phyloP scores from a whole-genome alignment of 306 rosid species.

The Medicago arabica region DNA sequence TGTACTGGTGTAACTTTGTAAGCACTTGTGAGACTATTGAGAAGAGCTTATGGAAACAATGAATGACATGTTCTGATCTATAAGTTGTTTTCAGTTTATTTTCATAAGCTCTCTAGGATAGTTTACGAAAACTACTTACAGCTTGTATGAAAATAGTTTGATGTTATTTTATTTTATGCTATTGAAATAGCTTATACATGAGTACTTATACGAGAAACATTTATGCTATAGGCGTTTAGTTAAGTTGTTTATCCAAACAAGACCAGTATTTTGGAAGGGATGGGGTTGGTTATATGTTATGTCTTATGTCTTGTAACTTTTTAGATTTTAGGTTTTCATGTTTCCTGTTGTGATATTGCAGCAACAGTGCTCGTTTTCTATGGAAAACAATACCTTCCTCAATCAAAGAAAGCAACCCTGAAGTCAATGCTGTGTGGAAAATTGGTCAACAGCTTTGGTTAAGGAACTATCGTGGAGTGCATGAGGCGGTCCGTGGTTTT shows the following conservation, averaged over 20 bases:
- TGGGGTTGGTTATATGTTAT: neutral
- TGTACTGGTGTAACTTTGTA: neutral
- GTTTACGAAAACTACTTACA: neutral
- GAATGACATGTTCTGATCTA: neutral
- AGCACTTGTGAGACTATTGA: neutral
- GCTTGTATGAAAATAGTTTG: neutral
- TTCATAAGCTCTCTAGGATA: neutral
- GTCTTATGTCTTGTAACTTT: neutral
- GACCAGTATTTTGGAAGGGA: neutral
- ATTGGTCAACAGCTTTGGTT: conserved; percentile 83
- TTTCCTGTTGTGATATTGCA: conserved; percentile 58
- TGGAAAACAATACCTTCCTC: conserved; percentile 82
- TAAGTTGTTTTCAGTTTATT: neutral
- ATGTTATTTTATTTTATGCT: neutral
- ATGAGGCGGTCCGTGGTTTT: conserved; percentile 74
- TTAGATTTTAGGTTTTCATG: conserved; percentile 15
- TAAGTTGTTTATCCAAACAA: neutral
- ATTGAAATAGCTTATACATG: neutral
- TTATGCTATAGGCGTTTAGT: neutral
- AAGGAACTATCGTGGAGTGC: conserved; percentile 68
- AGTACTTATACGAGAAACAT: neutral
- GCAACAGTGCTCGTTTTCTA: conserved; percentile 87
- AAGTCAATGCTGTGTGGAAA: conserved; percentile 78
- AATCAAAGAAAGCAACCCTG: conserved; percentile 72
- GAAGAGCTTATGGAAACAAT: neutral